Percentiles rank a stretch among this genome's conserved stretches.
phyloP scores from a whole-genome alignment of 495 filamentous ascomycete genomes.

The Penicillium cinerascens region DNA sequence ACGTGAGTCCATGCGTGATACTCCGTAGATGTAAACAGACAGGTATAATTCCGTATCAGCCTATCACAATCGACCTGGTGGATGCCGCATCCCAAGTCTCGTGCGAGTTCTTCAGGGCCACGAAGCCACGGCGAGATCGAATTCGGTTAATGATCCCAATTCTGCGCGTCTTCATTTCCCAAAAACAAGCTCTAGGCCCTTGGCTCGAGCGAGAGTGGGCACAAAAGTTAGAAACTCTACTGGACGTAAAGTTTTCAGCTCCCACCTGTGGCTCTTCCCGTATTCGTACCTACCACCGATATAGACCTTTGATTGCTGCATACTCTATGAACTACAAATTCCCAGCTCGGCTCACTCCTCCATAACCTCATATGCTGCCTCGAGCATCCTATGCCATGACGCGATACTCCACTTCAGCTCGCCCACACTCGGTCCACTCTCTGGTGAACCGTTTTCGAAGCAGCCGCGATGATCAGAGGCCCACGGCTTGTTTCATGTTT shows the following conservation, averaged over 20 bases:
- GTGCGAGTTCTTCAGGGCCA: neutral
- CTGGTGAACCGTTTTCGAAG: neutral
- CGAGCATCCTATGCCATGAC: neutral
- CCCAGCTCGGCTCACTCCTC: neutral
- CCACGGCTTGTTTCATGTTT: constrained; percentile 6
- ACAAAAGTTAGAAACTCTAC: neutral
- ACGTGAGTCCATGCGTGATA: neutral
- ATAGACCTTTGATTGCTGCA: neutral
- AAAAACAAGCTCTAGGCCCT: too few species aligned
- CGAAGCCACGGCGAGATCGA: neutral
- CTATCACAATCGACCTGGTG: neutral
- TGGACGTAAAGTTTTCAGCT: neutral
- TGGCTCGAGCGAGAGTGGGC: neutral
- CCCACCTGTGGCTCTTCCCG: neutral
- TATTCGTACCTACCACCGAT: neutral
- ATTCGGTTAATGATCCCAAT: constrained; percentile 4
- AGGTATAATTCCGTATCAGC: neutral
- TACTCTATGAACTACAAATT: neutral
- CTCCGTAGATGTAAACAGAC: neutral
- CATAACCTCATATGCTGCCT: neutral
- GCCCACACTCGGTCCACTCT: neutral
- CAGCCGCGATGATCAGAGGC: neutral
- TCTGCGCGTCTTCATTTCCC: neutral
- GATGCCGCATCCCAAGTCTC: neutral
- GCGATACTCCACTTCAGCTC: neutral